A percentile compares a stretch with the other conserved stretches of the same genome.
Evolutionary conservation across 2,329 filamentous ascomycete species (phyloP).

Genomic region (Epichloe baconii): DNA sequence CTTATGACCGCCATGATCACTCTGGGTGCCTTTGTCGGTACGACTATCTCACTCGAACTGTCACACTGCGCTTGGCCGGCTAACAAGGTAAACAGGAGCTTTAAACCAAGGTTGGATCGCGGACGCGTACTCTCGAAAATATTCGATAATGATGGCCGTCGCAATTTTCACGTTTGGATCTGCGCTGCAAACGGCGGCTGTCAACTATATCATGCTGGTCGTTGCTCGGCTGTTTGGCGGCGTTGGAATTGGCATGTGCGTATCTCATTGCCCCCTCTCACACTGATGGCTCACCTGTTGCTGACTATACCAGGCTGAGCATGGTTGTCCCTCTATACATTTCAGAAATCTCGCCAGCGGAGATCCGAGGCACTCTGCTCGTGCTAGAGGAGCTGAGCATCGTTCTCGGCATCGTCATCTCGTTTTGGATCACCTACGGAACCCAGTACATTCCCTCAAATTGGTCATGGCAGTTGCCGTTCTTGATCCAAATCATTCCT

Average conservation of each 20-base stretch:
- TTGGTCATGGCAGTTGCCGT: slow-evolving; percentile 18
- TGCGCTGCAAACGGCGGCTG: slow-evolving; percentile 27
- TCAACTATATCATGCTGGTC: slow-evolving; percentile 28
- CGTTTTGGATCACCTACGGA: slow-evolving; percentile 20
- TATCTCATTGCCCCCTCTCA: background rate
- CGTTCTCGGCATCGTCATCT: slow-evolving; percentile 17
- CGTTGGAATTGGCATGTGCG: slow-evolving; percentile 27
- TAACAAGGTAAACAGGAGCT: slow-evolving; percentile 20
- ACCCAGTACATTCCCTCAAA: slow-evolving; percentile 14
- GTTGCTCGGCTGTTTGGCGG: slow-evolving; percentile 29
- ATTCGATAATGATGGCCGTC: slow-evolving; percentile 21
- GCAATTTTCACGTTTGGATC: slow-evolving; percentile 27
- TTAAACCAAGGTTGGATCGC: slow-evolving; percentile 26
- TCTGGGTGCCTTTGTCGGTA: slow-evolving; percentile 31
- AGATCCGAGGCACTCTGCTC: slow-evolving; percentile 32
- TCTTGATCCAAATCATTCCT: slow-evolving; percentile 17
- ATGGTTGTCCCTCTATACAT: slow-evolving; percentile 29
- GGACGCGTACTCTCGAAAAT: slow-evolving; percentile 19
- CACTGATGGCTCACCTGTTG: background rate
- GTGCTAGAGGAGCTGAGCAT: slow-evolving; percentile 26
- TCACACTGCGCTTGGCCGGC: no score
- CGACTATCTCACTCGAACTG: background rate
- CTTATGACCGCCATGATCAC: slow-evolving; percentile 38
- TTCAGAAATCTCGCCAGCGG: slow-evolving; percentile 33
- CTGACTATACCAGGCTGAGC: slow-evolving; percentile 9